Evolutionary conservation across 83 land plant species (phyloP).

Genomic region (Picea engelmannii): DNA sequence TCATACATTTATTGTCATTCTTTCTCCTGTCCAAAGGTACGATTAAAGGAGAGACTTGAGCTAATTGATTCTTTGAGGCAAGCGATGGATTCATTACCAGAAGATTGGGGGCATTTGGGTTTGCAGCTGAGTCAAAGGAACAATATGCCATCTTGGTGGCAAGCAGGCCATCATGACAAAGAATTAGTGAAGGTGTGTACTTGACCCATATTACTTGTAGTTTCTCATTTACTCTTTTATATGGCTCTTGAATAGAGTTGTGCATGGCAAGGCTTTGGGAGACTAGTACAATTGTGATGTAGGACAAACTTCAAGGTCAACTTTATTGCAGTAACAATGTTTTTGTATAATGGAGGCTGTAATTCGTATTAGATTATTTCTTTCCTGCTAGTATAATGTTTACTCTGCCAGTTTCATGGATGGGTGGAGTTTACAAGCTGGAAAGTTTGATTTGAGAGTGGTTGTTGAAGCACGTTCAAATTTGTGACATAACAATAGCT

Average conservation of each 20-base stretch:
- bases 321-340: background rate
- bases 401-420: too few species aligned
- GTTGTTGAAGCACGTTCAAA: too few species aligned
- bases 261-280: background rate
- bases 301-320: background rate
- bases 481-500: too few species aligned
- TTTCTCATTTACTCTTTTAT: background rate
- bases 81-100: slow-evolving; percentile 25
- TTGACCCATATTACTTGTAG: background rate
- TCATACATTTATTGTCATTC: background rate
- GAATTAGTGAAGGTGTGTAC: slow-evolving; percentile 26
- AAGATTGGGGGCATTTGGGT: slow-evolving; percentile 33
- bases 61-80: slow-evolving; percentile 32
- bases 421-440: background rate
- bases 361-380: background rate
- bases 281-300: background rate
- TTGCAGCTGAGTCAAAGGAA: slow-evolving; percentile 28
- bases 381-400: too few species aligned
- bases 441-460: background rate
- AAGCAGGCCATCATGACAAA: slow-evolving; percentile 35
- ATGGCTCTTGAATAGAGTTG: background rate
- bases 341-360: background rate
- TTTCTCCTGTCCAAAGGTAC: slow-evolving; percentile 12
- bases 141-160: slow-evolving; percentile 44
- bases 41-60: slow-evolving; percentile 38